Base-by-base conservation (phyloP, 257 asterid species). In the Thymus quinquecostatus region DNA sequence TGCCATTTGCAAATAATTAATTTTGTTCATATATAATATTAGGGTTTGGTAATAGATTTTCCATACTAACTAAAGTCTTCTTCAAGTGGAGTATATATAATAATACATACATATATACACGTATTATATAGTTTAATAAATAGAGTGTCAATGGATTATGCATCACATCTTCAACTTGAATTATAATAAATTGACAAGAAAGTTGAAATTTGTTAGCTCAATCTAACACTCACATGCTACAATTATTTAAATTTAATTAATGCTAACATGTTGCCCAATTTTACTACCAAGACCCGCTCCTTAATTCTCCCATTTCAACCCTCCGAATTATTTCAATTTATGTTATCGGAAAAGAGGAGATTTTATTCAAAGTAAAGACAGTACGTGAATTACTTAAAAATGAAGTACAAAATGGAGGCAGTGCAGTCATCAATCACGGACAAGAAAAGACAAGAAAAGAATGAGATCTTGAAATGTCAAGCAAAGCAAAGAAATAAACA, bases 241-340 rank as follows among this genome's bases (percentile, higher is more conserved):
- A 71, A 41, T 71, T 75, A 43, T 54, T 62, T 10, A 14, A 14
- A 51, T 51, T 51, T 7, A 44, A 7, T 44, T 14, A 53, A 77
- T 59, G 4, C 13, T 44, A 30, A 70, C 58, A 32, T 47, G 44
- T 36, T 33, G 64, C 45, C 59, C 44, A 66, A 53, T 51, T 69
- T 70, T 8, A 33, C 48, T 71, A 40, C 40, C 41, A 72, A 67
- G 78, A 75, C 79, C 48, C 47, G 58, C 60, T 67, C 84, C 68
- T 21, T 73, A 57, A 21, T 61, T n/a, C 10, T 30, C 28, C 45
- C 1, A 56, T 80, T 76, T 80, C 81, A 80, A 76, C 81, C 63
- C 76, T 65, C 44, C 53, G 44, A 47, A 44, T 10, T 44, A 44
- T 44, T 38, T 38, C 44, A 3, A 2, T 6, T 38, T 38, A 21